These are phyloP conservation scores for Cymodocea nodosa DNA, from an alignment of 116 monocot genomes.

Conservation along the genomic window DNA sequence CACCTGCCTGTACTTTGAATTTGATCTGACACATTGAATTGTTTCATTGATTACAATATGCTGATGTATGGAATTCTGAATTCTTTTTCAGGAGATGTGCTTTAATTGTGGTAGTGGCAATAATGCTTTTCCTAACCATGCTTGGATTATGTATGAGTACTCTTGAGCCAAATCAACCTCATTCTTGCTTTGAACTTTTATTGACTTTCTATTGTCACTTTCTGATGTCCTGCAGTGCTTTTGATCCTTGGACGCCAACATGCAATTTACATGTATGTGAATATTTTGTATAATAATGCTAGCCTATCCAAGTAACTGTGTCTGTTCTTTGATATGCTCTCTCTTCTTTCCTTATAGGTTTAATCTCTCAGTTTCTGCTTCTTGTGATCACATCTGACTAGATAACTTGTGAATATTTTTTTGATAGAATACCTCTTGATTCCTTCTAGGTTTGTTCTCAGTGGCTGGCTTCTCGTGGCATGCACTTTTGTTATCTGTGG, in stretches of 20 bases:
- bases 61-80: not conserved
- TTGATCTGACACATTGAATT: not conserved
- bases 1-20: not conserved
- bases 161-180: not conserved
- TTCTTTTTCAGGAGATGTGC: constrained; percentile 28
- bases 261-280: constrained; percentile 68
- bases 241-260: constrained; percentile 39
- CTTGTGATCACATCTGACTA: not conserved
- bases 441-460: constrained; percentile 52
- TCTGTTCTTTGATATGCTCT: not conserved
- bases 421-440: not conserved
- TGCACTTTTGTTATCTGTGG: constrained; percentile 59
- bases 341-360: not conserved
- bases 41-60: not conserved
- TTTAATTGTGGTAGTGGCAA: constrained; percentile 43
- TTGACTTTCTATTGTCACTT: not conserved
- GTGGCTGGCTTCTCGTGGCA: constrained; percentile 74
- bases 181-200: not conserved
- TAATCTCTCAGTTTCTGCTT: not conserved
- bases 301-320: too few relatives aligned
- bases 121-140: constrained; percentile 61
- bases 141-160: constrained; percentile 61
- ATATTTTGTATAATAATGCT: not conserved
- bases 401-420: not conserved
- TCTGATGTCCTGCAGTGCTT: constrained; percentile 35